Evolutionary conservation across 768 basidiomycete species (phyloP), one percentile per base, ranked within the genome.

Genomic region (Lactifluus rugatus): DNA sequence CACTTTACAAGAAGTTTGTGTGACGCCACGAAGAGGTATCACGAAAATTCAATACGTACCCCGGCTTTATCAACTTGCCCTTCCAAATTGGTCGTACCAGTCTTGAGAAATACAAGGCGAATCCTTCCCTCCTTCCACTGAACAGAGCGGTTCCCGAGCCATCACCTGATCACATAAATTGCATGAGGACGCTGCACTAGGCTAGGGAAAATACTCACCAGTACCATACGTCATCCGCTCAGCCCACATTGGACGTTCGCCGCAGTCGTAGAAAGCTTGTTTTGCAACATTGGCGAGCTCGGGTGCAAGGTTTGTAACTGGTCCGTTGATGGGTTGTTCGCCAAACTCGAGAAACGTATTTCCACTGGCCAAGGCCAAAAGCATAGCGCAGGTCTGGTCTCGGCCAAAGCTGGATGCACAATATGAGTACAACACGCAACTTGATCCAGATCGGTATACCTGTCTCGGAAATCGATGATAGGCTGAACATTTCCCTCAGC

Each of bases 331-430:
- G 23, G 76, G 70, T 51, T 75, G 75, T 49, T 81, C 80, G n/a
- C 73, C 72, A 28, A 74, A 70, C 57, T 87, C 84, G 54, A 93
- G 70, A 70, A 85, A 92, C 1, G 85, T 84, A 69, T 93, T 93
- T 36, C 87, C 89, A 58, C 87, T 80, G 0, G 92, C 89, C 56
- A 97, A 78, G 11, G 85, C 87, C 14, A 95, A 78, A 17, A 92
- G 80, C 89, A 96, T 94, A 5, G 90, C 86, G 65, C 92, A 94
- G 3, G 90, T 87, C 66, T 95, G 89, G 68, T 93, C 89, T 53
- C 91, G 81, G 47, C 93, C 93, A 69, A 89, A 96, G 67, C 93
- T 95, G 64, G 17, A 25, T 25, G 39, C 13, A 16, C 54, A 10
- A 57, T 26, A 44, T 59, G 60, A 63, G 51, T 48, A 16, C 44